Evolutionary conservation across 73 alveolate genomes (phyloP), one percentile per base, ranked within the genome.

Genomic region (Stentor coeruleus): DNA sequence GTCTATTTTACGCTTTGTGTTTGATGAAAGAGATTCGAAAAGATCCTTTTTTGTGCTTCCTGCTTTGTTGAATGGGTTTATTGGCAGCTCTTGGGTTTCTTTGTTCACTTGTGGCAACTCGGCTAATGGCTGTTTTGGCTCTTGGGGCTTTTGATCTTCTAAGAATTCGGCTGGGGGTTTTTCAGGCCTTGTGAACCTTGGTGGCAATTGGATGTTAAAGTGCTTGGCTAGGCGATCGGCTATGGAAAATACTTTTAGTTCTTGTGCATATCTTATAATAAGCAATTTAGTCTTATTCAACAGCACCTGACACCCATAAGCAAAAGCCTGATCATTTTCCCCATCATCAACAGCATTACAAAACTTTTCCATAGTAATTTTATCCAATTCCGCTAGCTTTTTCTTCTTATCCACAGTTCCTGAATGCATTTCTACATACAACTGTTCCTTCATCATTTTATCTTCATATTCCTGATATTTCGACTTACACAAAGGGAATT

Each of bases 301-400:
- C 6, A 49, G 20, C 6, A 20, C 20, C 20, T 6, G 20, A 49
- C 6, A 20, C 6, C 85, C 86, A 38, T 26, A 81, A 4, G 85
- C 58, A 57, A 88, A 60, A 28, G 84, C 87, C 55, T 59, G 76
- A n/a, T 58, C 89, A 6, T 77, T 37, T 33, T 88, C 89, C 42
- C 75, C 89, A 41, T 40, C 38, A 1, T 80, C 77, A 0, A 79
- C 81, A 2, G 89, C 84, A 0, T 76, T 20, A 41, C 88, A 59
- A 15, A 85, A 77, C 2, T 82, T 74, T 36, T 88, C 72, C 2
- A 88, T 59, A 4, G 86, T 15, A 3, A 55, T 38, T 49, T 85
- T 85, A 59, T 88, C 94, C 2, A 85, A 35, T 3, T 81, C 89
- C 0, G 33, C n/a, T 14, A 66, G 37, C 39, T 85, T 85, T 76